phyloP scores from a whole-genome alignment of 306 rosid genomes.

The Dalbergia oliveri region DNA sequence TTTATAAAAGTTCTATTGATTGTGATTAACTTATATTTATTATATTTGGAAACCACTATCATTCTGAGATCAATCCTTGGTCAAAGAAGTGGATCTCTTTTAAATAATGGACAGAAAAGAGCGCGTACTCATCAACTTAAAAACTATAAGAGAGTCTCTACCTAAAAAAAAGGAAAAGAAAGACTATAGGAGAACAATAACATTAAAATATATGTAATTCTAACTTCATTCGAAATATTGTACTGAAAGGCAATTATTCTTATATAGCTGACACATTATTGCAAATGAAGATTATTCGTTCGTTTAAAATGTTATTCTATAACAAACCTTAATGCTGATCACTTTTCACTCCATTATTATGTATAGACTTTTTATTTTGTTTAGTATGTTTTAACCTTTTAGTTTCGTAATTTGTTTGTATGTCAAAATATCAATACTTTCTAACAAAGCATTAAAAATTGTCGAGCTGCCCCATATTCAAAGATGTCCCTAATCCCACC shows the following conservation, averaged over 20 bases:
- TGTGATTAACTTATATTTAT: neutral
- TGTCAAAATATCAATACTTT: no score
- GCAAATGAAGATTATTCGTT: neutral
- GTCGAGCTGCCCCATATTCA: conserved; percentile 38
- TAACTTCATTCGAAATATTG: conserved; percentile 3
- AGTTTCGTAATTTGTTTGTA: no score
- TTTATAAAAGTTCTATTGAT: neutral
- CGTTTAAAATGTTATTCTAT: neutral
- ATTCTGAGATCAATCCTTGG: neutral
- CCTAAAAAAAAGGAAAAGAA: no score
- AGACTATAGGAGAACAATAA: neutral
- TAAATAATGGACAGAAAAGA: neutral
- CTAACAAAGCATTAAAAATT: conserved; percentile 31
- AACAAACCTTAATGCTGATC: neutral
- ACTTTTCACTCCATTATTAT: conserved; percentile 30
- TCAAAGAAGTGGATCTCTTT: neutral
- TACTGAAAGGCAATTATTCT: neutral
- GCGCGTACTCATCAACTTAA: neutral
- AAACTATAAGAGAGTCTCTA: neutral
- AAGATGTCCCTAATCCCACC: conserved; percentile 29
- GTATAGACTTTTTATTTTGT: neutral
- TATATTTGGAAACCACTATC: neutral
- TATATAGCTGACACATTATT: neutral
- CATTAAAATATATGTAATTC: neutral
- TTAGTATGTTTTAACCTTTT: neutral